phyloP scores from a whole-genome alignment of 179 eudicot genomes.

The Camellia oleifera region DNA sequence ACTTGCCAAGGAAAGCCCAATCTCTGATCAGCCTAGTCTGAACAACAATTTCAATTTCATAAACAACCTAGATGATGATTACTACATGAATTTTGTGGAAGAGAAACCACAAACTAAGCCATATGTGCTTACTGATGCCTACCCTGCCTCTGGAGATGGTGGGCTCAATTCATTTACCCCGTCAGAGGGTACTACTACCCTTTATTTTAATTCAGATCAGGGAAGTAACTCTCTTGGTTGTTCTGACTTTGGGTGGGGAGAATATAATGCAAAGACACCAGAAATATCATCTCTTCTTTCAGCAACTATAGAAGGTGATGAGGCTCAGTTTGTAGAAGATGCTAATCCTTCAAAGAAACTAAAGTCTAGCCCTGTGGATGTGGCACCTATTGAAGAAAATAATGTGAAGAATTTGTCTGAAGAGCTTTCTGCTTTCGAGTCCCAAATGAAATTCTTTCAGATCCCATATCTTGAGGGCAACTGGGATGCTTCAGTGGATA shows the following conservation, averaged over 20 bases:
- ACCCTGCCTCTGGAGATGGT: slow-evolving; percentile 30
- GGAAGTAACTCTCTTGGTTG: slow-evolving; percentile 75
- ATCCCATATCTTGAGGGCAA: slow-evolving; percentile 59
- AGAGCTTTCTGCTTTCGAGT: slow-evolving; percentile 60
- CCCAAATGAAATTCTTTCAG: slow-evolving; percentile 60
- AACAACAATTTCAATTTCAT: slow-evolving; percentile 27
- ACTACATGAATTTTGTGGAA: slow-evolving; percentile 33
- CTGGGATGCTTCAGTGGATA: slow-evolving; percentile 60
- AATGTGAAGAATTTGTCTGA: slow-evolving; percentile 33
- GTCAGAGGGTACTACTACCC: slow-evolving; percentile 28
- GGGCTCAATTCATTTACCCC: slow-evolving; percentile 28
- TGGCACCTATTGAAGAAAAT: slow-evolving; percentile 32
- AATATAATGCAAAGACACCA: slow-evolving; percentile 52
- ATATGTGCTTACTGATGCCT: slow-evolving; percentile 21
- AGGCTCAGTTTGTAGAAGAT: slow-evolving; percentile 39
- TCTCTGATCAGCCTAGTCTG: slow-evolving; percentile 29
- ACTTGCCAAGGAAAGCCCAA: slow-evolving; percentile 23
- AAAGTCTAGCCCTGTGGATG: slow-evolving; percentile 32
- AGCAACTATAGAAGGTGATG: slow-evolving; percentile 44
- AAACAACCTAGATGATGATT: slow-evolving; percentile 30
- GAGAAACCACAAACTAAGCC: slow-evolving; percentile 52
- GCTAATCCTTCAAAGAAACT: slow-evolving; percentile 53
- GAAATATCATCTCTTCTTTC: slow-evolving; percentile 77
- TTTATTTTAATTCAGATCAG: slow-evolving; percentile 59
- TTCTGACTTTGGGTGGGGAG: slow-evolving; percentile 81